Conservation (phyloP, 371 early-diverging fungal genomes). For the Encephalitozoon hellem region DNA sequence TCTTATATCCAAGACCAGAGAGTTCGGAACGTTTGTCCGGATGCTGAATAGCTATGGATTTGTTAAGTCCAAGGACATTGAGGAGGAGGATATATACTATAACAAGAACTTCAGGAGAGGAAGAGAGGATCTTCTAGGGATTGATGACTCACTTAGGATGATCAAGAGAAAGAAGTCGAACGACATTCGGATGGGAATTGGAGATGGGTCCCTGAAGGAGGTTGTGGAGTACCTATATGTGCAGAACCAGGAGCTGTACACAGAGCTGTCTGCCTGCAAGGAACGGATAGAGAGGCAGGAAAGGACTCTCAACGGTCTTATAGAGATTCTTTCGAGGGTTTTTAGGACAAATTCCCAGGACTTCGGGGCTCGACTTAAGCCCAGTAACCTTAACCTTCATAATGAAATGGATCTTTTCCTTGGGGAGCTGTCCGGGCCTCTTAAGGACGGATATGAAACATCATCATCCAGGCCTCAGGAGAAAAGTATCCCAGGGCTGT, state of each 20-base stretch:
- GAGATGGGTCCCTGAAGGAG: constrained; percentile 21
- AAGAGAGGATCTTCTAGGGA: constrained; percentile 29
- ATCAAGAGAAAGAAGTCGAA: constrained; percentile 8
- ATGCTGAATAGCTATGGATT: constrained; percentile 61
- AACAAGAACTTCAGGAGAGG: constrained; percentile 49
- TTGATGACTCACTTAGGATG: constrained; percentile 1
- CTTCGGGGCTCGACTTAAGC: background rate
- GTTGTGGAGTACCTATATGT: constrained; percentile 42
- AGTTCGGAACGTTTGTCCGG: constrained; percentile 60
- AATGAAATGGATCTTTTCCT: background rate
- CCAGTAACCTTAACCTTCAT: background rate
- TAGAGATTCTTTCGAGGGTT: constrained; percentile 53
- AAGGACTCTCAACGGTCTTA: constrained; percentile 54
- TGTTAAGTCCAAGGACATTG: constrained; percentile 49
- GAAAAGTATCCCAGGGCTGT: background rate
- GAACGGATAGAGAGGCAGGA: constrained; percentile 59
- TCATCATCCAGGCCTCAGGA: background rate
- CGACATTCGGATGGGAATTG: constrained; percentile 12
- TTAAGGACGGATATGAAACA: background rate
- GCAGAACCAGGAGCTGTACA: constrained; percentile 42
- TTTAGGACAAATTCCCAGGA: constrained; percentile 35
- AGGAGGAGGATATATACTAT: constrained; percentile 56
- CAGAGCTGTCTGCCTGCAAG: constrained; percentile 51
- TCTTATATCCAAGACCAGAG: constrained; percentile 57
- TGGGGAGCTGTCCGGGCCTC: background rate